Evolutionary conservation across 768 basidiomycete genomes (phyloP).

Genomic region (Roridomyces roridus): DNA sequence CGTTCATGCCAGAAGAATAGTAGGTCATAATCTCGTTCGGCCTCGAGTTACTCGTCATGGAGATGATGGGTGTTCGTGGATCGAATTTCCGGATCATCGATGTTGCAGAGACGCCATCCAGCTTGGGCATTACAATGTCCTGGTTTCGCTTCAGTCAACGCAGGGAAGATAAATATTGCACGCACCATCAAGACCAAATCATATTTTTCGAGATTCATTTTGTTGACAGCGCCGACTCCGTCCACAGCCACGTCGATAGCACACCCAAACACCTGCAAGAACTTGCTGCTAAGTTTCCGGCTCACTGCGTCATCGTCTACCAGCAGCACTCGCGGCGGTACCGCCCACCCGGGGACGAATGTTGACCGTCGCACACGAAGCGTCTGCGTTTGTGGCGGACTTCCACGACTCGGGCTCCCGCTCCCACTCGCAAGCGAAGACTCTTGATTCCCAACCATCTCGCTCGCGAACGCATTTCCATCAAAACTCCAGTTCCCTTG

Average conservation of each 20-base stretch:
- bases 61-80: constrained; percentile 94
- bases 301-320: constrained; percentile 97
- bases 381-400: constrained; percentile 48
- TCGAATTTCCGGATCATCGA: constrained; percentile 95
- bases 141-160: constrained; percentile 33
- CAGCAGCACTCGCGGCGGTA: constrained; percentile 87
- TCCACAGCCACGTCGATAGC: constrained; percentile 94
- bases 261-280: constrained; percentile 95
- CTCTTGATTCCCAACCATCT: constrained; percentile 29
- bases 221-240: constrained; percentile 89
- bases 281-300: constrained; percentile 87
- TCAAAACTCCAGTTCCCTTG: constrained; percentile 72
- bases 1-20: constrained; percentile 93
- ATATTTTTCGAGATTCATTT: constrained; percentile 97
- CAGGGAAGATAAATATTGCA: constrained; percentile 23
- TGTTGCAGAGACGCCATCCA: constrained; percentile 90
- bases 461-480: constrained; percentile 38
- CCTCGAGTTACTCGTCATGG: constrained; percentile 96
- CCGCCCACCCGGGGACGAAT: constrained; percentile 90
- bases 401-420: constrained; percentile 16
- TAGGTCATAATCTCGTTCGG: constrained; percentile 94
- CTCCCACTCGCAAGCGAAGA: constrained; percentile 25
- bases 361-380: constrained; percentile 77
- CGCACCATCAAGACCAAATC: constrained; percentile 94
- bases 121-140: constrained; percentile 96